A percentile compares a stretch with the other conserved stretches of the same genome.
Evolutionary conservation across 1,139 yeast genomes (phyloP).

Genomic region (Pichia sp.): DNA sequence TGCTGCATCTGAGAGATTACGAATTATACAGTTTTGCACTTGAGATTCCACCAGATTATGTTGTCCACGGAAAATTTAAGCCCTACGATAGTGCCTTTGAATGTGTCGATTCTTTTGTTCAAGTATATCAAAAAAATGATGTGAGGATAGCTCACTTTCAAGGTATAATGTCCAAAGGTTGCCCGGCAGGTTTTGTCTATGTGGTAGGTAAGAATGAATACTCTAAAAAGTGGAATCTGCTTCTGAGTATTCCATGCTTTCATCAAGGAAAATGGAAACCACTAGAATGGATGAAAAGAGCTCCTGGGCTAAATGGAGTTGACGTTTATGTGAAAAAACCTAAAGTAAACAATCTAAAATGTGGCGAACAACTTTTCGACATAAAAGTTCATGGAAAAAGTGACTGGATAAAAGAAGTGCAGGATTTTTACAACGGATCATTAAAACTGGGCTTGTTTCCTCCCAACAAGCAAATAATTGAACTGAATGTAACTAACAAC

Average conservation of each 20-base stretch:
- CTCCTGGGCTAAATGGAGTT: constrained; percentile 47
- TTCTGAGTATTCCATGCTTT: constrained; percentile 71
- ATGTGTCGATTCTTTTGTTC: constrained; percentile 58
- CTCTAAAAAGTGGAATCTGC: constrained; percentile 61
- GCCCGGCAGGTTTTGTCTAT: constrained; percentile 67
- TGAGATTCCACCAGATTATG: constrained; percentile 65
- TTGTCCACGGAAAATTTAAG: constrained; percentile 51
- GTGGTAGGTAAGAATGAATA: constrained; percentile 63
- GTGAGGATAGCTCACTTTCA: constrained; percentile 71
- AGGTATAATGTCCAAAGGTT: constrained; percentile 69
- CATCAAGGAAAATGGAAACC: constrained; percentile 65
- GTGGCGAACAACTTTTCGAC: constrained; percentile 12
- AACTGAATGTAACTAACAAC: constrained; percentile 47
- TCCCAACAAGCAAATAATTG: constrained; percentile 36
- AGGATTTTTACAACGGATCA: constrained; percentile 37
- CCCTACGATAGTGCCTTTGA: constrained; percentile 39
- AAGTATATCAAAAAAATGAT: constrained; percentile 64
- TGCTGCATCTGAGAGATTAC: constrained; percentile 64
- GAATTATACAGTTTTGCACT: constrained; percentile 79
- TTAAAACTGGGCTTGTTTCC: constrained; percentile 19
- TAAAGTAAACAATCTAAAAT: constrained; percentile 60
- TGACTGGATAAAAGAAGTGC: constrained; percentile 17
- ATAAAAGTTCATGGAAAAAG: constrained; percentile 6
- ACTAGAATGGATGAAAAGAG: constrained; percentile 59
- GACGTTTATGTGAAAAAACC: constrained; percentile 85